Percentiles rank a stretch among this genome's conserved stretches.
phyloP scores from a whole-genome alignment of 345 rosid species.

The Cochlearia excelsa region DNA sequence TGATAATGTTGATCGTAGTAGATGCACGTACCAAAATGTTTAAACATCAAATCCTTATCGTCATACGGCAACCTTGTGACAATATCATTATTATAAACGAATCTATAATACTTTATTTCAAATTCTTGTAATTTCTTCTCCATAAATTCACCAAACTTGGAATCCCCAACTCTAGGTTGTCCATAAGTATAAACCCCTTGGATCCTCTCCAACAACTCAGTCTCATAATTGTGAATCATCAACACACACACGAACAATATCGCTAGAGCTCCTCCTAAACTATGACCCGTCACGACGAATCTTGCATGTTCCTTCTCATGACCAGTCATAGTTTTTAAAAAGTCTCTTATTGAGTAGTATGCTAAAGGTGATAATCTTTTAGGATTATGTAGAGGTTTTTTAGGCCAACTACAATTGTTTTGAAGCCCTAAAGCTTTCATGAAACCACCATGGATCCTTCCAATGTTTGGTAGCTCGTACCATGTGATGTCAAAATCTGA shows the following conservation, averaged over 20 bases:
- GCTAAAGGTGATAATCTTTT: constrained; percentile 39
- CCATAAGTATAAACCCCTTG: constrained; percentile 70
- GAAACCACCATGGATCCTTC: constrained; percentile 71
- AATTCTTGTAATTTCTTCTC: constrained; percentile 41
- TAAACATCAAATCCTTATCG: constrained; percentile 57
- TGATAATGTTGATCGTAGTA: constrained; percentile 48
- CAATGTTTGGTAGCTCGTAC: constrained; percentile 58
- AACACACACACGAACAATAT: constrained; percentile 57
- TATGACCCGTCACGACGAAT: constrained; percentile 62
- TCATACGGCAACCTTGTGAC: constrained; percentile 76
- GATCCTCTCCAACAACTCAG: constrained; percentile 46
- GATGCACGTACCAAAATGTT: constrained; percentile 69
- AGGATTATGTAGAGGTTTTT: constrained; percentile 27
- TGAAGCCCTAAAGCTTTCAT: constrained; percentile 82
- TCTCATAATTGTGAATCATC: constrained; percentile 51
- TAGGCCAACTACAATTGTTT: constrained; percentile 55
- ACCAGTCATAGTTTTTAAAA: constrained; percentile 35
- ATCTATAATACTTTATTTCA: constrained; percentile 44
- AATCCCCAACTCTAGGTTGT: constrained; percentile 82
- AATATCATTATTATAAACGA: constrained; percentile 65
- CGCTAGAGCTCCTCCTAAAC: constrained; percentile 78
- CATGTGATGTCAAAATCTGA: constrained; percentile 71
- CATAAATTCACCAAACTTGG: constrained; percentile 54
- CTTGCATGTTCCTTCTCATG: constrained; percentile 36
- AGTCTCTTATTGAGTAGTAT: constrained; percentile 57